Evolutionary conservation across 202 grass and related monocot species (phyloP), one percentile per base, ranked within the genome.

Genomic region (Hordeum pubiflorum): DNA sequence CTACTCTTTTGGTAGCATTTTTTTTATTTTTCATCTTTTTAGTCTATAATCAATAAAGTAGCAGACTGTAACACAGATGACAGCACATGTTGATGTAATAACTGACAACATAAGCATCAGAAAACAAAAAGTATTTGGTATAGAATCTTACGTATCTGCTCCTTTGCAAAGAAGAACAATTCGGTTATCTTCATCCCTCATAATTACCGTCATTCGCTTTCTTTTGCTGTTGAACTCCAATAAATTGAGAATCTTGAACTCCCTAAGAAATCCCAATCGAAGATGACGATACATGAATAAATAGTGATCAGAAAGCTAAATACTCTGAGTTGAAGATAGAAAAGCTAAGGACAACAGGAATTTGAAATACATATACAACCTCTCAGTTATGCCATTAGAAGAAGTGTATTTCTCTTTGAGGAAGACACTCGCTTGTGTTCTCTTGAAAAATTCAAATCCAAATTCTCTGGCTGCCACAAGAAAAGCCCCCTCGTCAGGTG

Each of bases 181-280:
- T 72, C 93, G 86, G 65, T 87, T 90, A 85, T 86, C 89, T 87
- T 98, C 88, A 63, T 98, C 92, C 76, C 82, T 91, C 78, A 98
- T 77, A 86, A 98, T 91, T 64, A 95, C 96, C 5, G 92, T 86
- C 93, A 95, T 98, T 81, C 96, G 88, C 88, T 98, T 98, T 84
- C 96, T 91, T 93, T 98, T 91, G 90, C 92, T 98, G 82, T 90
- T 98, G 79, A 95, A 98, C 84, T 98, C 96, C 88, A 98, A 91
- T 9, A 98, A 74, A 93, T 95, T 98, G 74, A 95, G 90, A 91
- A 98, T 86, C 79, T 95, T 98, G 86, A 95, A 98, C 85, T 95
- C 92, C 92, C 96, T 98, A 72, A 77, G 63, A 48, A 63, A 79
- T 12, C 23, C 46, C 75, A 85, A 40, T 52, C 50, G 73, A 46